phyloP scores from a whole-genome alignment of 305 asterid species.

The Fraxinus floribunda region DNA sequence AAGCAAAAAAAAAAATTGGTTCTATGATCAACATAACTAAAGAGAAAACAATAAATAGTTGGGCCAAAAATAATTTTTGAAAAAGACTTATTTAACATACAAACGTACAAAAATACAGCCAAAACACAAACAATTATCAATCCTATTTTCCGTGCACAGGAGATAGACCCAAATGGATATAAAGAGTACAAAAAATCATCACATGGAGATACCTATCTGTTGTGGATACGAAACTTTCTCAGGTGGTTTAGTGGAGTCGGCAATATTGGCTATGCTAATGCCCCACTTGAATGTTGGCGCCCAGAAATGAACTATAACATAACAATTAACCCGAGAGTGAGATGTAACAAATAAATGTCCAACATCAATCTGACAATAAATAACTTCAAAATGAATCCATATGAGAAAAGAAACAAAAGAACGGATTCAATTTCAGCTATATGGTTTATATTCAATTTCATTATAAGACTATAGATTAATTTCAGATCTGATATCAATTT shows the following conservation, averaged over 20 bases:
- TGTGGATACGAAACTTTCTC: constrained; percentile 76
- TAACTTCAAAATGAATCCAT: not conserved
- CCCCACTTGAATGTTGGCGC: constrained; percentile 89
- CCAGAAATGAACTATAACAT: constrained; percentile 64
- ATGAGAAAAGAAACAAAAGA: not conserved
- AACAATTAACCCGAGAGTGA: not conserved
- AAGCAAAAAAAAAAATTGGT: constrained; percentile 12
- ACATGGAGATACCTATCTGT: constrained; percentile 51
- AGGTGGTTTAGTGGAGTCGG: constrained; percentile 59
- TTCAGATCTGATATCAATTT: not conserved
- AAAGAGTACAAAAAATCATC: constrained; percentile 19
- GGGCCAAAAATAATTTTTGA: not conserved
- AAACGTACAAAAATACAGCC: not conserved
- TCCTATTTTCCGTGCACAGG: constrained; percentile 4
- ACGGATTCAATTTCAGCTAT: not conserved
- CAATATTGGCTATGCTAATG: constrained; percentile 72
- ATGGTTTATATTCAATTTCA: constrained; percentile 2
- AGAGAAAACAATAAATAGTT: not conserved
- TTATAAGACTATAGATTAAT: not conserved
- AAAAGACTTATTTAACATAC: not conserved
- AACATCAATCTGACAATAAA: constrained; percentile 4
- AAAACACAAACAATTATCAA: not conserved
- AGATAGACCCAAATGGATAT: not conserved
- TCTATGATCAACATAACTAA: not conserved
- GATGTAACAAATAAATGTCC: not conserved